Evolutionary conservation across 352 stramenopile genomes (phyloP), one percentile per base, ranked within the genome.

Genomic region (Pythium phragmiticola): DNA sequence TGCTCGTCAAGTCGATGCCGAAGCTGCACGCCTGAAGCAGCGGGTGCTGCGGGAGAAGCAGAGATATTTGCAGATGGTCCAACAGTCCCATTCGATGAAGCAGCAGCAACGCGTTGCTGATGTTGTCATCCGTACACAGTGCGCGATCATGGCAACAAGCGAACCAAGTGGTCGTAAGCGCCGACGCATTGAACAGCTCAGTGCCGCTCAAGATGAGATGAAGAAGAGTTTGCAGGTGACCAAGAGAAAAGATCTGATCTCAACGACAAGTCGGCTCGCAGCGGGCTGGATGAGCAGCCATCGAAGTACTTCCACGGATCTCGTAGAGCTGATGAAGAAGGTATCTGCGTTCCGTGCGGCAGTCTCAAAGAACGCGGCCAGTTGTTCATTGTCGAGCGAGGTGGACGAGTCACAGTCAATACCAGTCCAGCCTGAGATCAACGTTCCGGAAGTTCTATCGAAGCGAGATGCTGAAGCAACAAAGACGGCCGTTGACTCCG

Each of bases 71-170:
- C 51, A 64, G 1, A 61, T 88, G 67, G 49, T 74, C n/a, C 66
- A 74, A 4, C 53, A 70, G 21, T 72, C 70, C 2, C 68, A 85
- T 6, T 64, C 66, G n/a, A 68, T 86, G 49, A 49, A 67, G 47
- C 84, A 90, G n/a, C 73, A 84, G 41, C 82, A 89, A 43, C 82
- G 79, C 19, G 73, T 90, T 4, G 75, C 78, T 0, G 75, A 89
- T 50, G 30, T 76, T 3, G 80, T 92, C 16, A 75, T 89, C 8
- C 68, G 84, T 34, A 69, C 74, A 16, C 83, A 92, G 50, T 89
- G 79, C 43, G 70, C 72, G 8, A 73, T 84, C 7, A 77, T 92
- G 68, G 73, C 79, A 16, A 65, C 57, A 2, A 68, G 64, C 2
- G 67, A 77, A 4, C 57, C 72, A 16, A 73, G 49, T 77, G 66